Base-by-base conservation (phyloP, 176 grass and related monocot genomes). In the Phoenix roebelenii region DNA sequence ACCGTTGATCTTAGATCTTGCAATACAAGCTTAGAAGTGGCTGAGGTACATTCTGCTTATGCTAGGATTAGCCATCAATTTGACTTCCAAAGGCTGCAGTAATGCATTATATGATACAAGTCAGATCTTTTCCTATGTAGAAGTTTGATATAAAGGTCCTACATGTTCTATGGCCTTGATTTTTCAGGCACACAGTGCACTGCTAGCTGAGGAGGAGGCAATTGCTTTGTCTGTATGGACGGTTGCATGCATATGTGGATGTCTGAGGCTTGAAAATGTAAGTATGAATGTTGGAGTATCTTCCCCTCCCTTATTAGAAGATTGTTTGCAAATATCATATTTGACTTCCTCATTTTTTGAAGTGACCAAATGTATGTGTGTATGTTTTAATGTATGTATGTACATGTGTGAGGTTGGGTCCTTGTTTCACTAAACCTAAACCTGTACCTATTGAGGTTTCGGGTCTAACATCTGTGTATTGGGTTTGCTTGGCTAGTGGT, bases 211-310 rank as follows among this genome's bases (percentile, higher is more conserved):
- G 75, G 94, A 98, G 85, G 94, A 98, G 85, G 91, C 94, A 3
- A 98, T 82, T 58, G 79, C 88, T 81, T 80, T 98, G 65, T 98
- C 94, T 55, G 86, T 81, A 52, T 98, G 94, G 94, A 81, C 94
- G 16, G 68, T 98, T 65, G 94, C 94, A 78, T 83, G 84, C 51
- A 67, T 98, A 65, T 98, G 94, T 76, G 94, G 94, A 66, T 79
- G 84, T 73, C 81, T 98, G 50, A 89, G 88, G 68, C 81, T 98
- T 79, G 94, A 98, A 66, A 80, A 93, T 89, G 94, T 98, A 78
- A 80, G 84, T 74, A 68, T 39, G 15, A 17, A 7, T 25, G 2
- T 23, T 55, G 14, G 5, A 14, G 35, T 70, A 20, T 70, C 19
- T 70, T 32, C 17, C 12, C 4, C 7, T 12, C 35, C 28, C 28